A percentile compares a stretch with the other conserved stretches of the same genome.
Evolutionary conservation across 345 rosid species (phyloP).

Genomic region (Eucalyptus camaldulensis): DNA sequence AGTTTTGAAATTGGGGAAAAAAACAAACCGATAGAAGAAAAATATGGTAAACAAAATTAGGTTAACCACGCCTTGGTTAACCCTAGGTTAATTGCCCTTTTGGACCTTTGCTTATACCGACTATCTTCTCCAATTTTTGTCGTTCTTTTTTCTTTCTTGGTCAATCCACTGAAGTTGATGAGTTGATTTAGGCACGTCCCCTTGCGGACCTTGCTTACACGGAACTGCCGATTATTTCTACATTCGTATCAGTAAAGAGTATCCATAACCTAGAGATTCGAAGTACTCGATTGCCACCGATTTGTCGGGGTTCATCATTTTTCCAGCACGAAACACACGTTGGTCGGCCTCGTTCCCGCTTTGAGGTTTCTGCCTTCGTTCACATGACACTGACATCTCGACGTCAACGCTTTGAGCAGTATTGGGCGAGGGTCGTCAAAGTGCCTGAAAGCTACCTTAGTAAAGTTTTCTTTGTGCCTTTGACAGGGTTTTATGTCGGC

Average conservation of each 20-base stretch:
- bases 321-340: background rate
- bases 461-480: background rate
- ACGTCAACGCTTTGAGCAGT: background rate
- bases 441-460: background rate
- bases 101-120: background rate
- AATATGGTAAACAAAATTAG: background rate
- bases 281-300: background rate
- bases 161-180: background rate
- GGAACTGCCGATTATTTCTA: background rate
- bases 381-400: background rate
- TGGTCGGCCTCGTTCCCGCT: background rate
- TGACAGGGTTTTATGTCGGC: background rate
- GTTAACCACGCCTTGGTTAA: background rate
- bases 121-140: background rate
- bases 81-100: background rate
- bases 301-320: background rate
- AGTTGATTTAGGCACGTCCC: background rate
- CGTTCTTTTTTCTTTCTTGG: background rate
- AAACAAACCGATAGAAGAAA: background rate
- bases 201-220: background rate
- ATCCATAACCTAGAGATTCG: background rate
- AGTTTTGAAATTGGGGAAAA: background rate
- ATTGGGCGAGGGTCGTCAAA: background rate
- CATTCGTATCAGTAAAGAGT: background rate
- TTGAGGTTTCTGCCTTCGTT: background rate